A percentile compares a stretch with the other conserved stretches of the same genome.
Evolutionary conservation across 495 filamentous ascomycete genomes (phyloP).

Genomic region (Podospora fimiseda): DNA sequence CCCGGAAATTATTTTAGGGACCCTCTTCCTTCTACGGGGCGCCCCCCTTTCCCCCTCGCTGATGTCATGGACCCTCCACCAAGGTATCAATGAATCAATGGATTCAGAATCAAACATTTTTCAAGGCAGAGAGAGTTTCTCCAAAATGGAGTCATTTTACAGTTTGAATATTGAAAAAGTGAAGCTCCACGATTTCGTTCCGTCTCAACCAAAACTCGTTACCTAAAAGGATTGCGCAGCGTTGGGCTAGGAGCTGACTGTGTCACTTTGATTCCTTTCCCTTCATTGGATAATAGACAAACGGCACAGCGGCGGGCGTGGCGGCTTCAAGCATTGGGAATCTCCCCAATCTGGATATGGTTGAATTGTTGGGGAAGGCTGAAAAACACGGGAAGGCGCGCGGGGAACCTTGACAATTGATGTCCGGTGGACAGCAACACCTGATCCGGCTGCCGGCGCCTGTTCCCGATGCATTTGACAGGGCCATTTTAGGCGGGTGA

Average conservation of each 20-base stretch:
- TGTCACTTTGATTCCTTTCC: no score
- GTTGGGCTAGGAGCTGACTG: not conserved
- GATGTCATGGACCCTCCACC: constrained; percentile 20
- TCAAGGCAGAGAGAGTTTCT: not conserved
- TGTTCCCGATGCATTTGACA: not conserved
- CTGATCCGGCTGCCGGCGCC: not conserved
- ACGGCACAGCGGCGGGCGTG: constrained; percentile 4
- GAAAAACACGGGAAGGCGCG: not conserved
- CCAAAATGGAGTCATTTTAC: not conserved
- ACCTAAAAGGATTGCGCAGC: not conserved
- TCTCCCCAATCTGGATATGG: not conserved
- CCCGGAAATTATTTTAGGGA: constrained; percentile 14
- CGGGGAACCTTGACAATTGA: not conserved
- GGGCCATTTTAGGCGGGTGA: not conserved
- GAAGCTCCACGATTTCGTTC: no score
- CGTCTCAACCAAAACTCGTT: no score
- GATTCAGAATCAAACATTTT: not conserved
- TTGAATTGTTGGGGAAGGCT: constrained; percentile 4
- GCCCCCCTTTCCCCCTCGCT: constrained; percentile 11
- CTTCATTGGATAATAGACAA: not conserved
- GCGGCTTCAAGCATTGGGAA: not conserved
- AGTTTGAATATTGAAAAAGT: no score
- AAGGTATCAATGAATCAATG: not conserved
- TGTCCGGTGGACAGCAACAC: not conserved
- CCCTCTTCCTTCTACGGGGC: constrained; percentile 9